phyloP scores from a whole-genome alignment of 495 filamentous ascomycete genomes.

The Trichocladium antarcticum region DNA sequence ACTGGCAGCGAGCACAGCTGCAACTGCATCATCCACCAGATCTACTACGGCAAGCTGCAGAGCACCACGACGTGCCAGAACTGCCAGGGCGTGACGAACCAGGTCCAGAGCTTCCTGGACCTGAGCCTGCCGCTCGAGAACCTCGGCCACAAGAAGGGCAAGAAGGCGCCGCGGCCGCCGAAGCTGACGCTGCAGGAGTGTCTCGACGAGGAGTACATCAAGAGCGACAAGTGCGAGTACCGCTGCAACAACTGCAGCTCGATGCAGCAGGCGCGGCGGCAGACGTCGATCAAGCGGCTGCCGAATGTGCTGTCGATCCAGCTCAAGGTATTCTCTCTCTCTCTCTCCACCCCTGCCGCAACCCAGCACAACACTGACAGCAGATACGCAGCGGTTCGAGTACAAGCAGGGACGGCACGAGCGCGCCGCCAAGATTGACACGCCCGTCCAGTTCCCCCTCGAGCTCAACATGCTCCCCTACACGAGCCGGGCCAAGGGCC shows the following conservation, averaged over 20 bases:
- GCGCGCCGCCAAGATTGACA: slow-evolving; percentile 65
- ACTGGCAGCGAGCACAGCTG: slow-evolving; percentile 52
- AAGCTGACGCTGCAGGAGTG: slow-evolving; percentile 59
- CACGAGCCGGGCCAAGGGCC: slow-evolving; percentile 47
- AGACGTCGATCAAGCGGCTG: slow-evolving; percentile 64
- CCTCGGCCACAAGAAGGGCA: slow-evolving; percentile 39
- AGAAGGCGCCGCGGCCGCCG: slow-evolving; percentile 27
- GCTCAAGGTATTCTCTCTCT: slow-evolving; percentile 54
- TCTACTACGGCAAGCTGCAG: slow-evolving; percentile 77
- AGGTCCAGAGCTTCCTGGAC: slow-evolving; percentile 77
- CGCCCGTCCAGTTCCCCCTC: slow-evolving; percentile 71
- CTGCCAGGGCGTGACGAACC: slow-evolving; percentile 65
- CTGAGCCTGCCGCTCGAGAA: slow-evolving; percentile 69
- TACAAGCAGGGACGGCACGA: slow-evolving; percentile 49
- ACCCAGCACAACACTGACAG: not conserved
- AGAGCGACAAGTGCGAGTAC: slow-evolving; percentile 64
- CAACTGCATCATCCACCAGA: slow-evolving; percentile 78
- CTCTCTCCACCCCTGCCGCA: not conserved
- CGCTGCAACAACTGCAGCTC: slow-evolving; percentile 66
- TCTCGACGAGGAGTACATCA: slow-evolving; percentile 70
- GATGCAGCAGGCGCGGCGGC: slow-evolving; percentile 63
- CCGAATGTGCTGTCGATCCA: slow-evolving; percentile 86
- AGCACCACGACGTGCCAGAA: slow-evolving; percentile 78
- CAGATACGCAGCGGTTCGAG: slow-evolving; percentile 55
- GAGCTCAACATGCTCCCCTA: slow-evolving; percentile 80